phyloP scores from a whole-genome alignment of 495 filamentous ascomycete species.

The Ramalina peruviana region DNA sequence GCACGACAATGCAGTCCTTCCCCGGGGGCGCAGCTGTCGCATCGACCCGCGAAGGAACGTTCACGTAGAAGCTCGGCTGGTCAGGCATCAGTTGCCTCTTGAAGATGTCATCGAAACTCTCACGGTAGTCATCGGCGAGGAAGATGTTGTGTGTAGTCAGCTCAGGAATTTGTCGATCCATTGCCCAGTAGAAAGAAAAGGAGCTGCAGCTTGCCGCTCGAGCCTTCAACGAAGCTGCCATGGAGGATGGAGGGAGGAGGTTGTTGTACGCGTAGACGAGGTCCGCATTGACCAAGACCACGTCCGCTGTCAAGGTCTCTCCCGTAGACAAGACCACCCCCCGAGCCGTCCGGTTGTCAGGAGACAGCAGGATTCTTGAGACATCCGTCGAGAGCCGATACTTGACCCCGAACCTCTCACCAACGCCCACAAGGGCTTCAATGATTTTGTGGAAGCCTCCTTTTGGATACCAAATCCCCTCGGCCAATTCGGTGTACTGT shows the following conservation, averaged over 20 bases:
- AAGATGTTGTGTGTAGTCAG: conserved; percentile 62
- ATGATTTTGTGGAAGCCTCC: conserved; percentile 53
- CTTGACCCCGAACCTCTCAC: conserved; percentile 38
- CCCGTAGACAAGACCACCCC: conserved; percentile 41
- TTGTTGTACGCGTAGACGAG: conserved; percentile 57
- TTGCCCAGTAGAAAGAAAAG: conserved; percentile 62
- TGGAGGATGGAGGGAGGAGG: conserved; percentile 36
- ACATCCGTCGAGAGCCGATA: conserved; percentile 43
- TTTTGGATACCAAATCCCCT: conserved; percentile 61
- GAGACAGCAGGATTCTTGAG: conserved; percentile 28
- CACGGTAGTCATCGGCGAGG: conserved; percentile 51
- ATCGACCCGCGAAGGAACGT: conserved; percentile 53
- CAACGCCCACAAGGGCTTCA: conserved; percentile 39
- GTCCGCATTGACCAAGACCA: conserved; percentile 54
- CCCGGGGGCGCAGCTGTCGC: conserved; percentile 47
- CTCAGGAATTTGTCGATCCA: conserved; percentile 39
- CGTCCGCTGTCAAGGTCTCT: conserved; percentile 38
- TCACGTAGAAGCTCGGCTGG: conserved; percentile 59
- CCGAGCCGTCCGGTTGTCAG: conserved; percentile 30
- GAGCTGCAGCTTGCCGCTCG: conserved; percentile 47
- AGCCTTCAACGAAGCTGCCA: conserved; percentile 32
- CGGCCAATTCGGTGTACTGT: conserved; percentile 57
- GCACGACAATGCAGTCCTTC: conserved; percentile 45
- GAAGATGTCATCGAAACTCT: conserved; percentile 60
- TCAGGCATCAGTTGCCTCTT: conserved; percentile 45